Evolutionary conservation across 2,329 filamentous ascomycete species (phyloP), one percentile per base, ranked within the genome.

Genomic region (Coniochaeta sp.): DNA sequence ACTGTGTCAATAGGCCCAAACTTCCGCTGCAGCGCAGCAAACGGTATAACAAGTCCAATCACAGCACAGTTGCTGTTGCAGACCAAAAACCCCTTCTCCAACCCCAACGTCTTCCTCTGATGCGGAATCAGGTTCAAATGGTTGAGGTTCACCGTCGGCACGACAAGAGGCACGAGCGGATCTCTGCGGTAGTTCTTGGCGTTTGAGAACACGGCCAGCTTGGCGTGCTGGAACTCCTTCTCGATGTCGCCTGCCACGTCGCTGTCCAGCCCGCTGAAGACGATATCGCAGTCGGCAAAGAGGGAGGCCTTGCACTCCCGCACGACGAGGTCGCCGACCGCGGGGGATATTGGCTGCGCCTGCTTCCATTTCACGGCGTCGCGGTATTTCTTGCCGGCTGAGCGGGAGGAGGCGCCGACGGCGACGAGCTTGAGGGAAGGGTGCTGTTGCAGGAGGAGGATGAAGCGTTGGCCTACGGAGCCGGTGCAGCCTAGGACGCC

Each of bases 11-110:
- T 89, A 68, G 88, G 87, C 52, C 93, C 95, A 69, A 98, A 96
- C 68, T 85, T 87, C 58, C 88, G 85, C 74, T 96, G 90, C 38
- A 98, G 85, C 17, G 93, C 93, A 12, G 92, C 92, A 71, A 97
- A 93, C 26, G 95, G 95, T 64, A 96, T 96, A 62, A 97, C 93
- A 61, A 98, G 86, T 55, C 93, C 93, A 69, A 98, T 96, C 70
- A 97, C 93, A 60, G 93, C 93, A 77, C 95, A 99, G 79, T 98
- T 98, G 65, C 91, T 96, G 80, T 98, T 98, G 83, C 93, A 98
- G 62, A 97, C 91, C 40, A 98, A 79, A 79, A 98, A 96, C 26
- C 95, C 95, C 76, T 90, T 92, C 63, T 89, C 79, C 52, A 96
- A 81, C 30, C 79, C 79, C 73, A 89, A 85, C 50, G 89, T 81